phyloP scores from a whole-genome alignment of 2,329 filamentous ascomycete genomes.

The Zymoseptoria crescenta region DNA sequence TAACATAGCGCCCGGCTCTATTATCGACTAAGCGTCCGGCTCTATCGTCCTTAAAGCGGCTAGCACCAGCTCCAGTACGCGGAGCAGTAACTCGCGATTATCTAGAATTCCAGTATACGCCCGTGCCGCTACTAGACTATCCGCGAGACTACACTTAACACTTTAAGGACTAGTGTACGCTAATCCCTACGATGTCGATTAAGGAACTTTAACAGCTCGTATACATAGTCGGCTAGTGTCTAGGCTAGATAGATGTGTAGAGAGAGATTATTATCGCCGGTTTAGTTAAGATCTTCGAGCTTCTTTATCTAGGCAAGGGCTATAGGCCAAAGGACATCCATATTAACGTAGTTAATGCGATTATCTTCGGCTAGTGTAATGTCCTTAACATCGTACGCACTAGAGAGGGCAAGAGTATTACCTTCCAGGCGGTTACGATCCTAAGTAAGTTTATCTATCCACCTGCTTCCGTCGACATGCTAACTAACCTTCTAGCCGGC shows the following conservation, averaged over 20 bases:
- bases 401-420: not conserved
- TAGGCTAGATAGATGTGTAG: not conserved
- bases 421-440: not conserved
- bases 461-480: not conserved
- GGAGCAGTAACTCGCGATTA: not conserved
- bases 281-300: too few species aligned
- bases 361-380: not conserved
- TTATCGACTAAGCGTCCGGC: not conserved
- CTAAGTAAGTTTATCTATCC: not conserved
- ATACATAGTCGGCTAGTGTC: not conserved
- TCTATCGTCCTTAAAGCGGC: not conserved
- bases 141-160: not conserved
- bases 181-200: not conserved
- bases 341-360: not conserved
- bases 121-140: not conserved
- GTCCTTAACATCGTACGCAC: not conserved
- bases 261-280: not conserved
- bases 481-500: not conserved
- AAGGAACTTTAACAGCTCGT: too few species aligned
- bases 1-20: too few species aligned
- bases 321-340: too few species aligned
- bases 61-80: not conserved
- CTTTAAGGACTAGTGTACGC: not conserved
- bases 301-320: too few species aligned
- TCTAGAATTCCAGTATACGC: not conserved